Evolutionary conservation across 140 eudicot genomes (phyloP).

Genomic region (Ambrosia hybrid): DNA sequence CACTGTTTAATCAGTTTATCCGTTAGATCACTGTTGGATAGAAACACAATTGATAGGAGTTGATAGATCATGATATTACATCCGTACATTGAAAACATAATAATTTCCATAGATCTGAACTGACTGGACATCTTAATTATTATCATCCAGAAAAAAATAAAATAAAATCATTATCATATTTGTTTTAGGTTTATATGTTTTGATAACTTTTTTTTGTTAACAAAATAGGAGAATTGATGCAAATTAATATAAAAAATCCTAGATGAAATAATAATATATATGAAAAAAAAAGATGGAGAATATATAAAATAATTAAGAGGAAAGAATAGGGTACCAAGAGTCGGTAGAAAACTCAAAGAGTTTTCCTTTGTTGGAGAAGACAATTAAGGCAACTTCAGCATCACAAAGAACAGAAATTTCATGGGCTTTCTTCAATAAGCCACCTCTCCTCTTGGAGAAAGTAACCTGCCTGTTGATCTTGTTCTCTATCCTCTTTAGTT

Average conservation of each 20-base stretch:
- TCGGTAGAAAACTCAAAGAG: constrained; percentile 79
- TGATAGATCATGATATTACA: background rate
- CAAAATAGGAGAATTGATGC: background rate
- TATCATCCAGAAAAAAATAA: background rate
- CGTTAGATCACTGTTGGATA: constrained; percentile 11
- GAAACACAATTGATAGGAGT: background rate
- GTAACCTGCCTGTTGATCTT: constrained; percentile 16
- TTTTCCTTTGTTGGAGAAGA: constrained; percentile 73
- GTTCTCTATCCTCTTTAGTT: constrained; percentile 20
- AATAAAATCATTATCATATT: background rate
- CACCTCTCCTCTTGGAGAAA: constrained; percentile 28
- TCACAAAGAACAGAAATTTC: constrained; percentile 82
- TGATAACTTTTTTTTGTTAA: background rate
- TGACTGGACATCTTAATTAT: background rate
- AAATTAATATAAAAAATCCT: background rate
- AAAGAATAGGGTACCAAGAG: constrained; percentile 49
- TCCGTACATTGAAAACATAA: constrained; percentile 14
- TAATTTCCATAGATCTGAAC: constrained; percentile 1
- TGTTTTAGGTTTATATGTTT: background rate
- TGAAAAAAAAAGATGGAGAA: background rate
- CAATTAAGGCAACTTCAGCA: constrained; percentile 75
- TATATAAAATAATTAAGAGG: background rate
- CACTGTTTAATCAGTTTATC: constrained; percentile 9
- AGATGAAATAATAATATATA: background rate
- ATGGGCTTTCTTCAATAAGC: constrained; percentile 75